Percentiles rank a stretch among this genome's conserved stretches.
Evolutionary conservation across 768 basidiomycete genomes (phyloP).

Genomic region (Naganishia randhawae): DNA sequence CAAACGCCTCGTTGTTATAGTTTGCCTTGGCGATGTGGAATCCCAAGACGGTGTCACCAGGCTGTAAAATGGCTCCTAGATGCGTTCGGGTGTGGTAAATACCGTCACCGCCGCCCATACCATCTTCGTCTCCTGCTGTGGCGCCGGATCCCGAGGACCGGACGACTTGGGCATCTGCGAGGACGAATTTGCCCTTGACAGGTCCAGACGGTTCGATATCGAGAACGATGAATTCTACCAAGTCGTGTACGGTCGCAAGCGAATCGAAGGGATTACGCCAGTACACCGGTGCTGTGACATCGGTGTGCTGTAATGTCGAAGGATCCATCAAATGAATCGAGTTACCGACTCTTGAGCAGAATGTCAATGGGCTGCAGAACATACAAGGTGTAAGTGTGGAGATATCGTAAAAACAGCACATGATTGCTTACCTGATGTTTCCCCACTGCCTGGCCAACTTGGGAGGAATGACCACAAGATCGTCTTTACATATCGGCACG

Average conservation of each 20-base stretch:
- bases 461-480: conserved; percentile 81
- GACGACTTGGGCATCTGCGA: conserved; percentile 86
- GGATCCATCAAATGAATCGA: conserved; percentile 88
- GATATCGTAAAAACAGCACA: conserved; percentile 37
- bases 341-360: conserved; percentile 89
- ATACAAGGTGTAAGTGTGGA: background rate
- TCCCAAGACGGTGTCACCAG: conserved; percentile 87
- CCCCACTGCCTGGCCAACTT: conserved; percentile 76
- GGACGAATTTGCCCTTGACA: conserved; percentile 70
- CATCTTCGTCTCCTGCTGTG: conserved; percentile 58
- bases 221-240: conserved; percentile 90
- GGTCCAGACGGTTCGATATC: conserved; percentile 82
- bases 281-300: conserved; percentile 71
- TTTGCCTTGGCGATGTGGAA: conserved; percentile 85
- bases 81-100: conserved; percentile 97
- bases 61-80: conserved; percentile 85
- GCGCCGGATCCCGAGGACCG: conserved; percentile 58
- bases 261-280: conserved; percentile 89
- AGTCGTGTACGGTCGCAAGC: conserved; percentile 74
- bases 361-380: conserved; percentile 61
- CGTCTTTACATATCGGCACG: conserved; percentile 94
- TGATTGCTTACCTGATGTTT: conserved; percentile 62
- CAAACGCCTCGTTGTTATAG: conserved; percentile 86
- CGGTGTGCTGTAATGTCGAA: conserved; percentile 74
- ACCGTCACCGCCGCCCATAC: conserved; percentile 61